Evolutionary conservation across 2,329 filamentous ascomycete species (phyloP).

Genomic region (Cladophialophora chaetospira): DNA sequence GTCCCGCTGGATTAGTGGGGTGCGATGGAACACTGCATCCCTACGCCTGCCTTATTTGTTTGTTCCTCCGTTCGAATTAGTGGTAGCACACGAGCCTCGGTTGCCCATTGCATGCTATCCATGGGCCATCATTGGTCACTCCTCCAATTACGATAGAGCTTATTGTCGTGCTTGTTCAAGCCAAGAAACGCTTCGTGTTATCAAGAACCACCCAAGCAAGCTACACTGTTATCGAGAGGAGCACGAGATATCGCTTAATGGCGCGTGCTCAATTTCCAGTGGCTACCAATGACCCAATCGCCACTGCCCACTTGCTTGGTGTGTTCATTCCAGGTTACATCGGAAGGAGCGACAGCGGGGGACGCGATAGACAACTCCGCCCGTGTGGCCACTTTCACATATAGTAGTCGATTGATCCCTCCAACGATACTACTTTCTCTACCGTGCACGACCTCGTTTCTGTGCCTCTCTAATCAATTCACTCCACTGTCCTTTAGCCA

Average conservation of each 20-base stretch:
- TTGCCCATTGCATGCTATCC: background rate
- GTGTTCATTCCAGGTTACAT: slow-evolving; percentile 24
- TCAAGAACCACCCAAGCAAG: slow-evolving; percentile 9
- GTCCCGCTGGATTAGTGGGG: background rate
- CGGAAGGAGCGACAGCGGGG: slow-evolving; percentile 12
- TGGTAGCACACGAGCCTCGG: slow-evolving; percentile 11
- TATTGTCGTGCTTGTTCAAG: slow-evolving; percentile 15
- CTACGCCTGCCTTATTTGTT: slow-evolving; percentile 4
- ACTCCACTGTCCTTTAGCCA: slow-evolving; percentile 16
- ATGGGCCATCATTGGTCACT: slow-evolving; percentile 9
- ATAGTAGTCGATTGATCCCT: slow-evolving; percentile 8
- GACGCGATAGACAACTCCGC: slow-evolving; percentile 4
- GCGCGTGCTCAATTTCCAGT: slow-evolving; percentile 15
- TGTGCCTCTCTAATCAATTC: slow-evolving; percentile 9
- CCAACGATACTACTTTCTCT: slow-evolving; percentile 13
- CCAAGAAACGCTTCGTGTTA: slow-evolving; percentile 10
- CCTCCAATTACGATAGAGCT: slow-evolving; percentile 16
- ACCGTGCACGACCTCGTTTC: slow-evolving; percentile 12
- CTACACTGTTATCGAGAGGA: slow-evolving; percentile 11
- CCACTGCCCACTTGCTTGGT: slow-evolving; percentile 6
- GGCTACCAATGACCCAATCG: slow-evolving; percentile 12
- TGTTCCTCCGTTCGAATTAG: slow-evolving; percentile 4
- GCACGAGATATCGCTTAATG: slow-evolving; percentile 23
- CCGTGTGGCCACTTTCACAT: slow-evolving; percentile 11
- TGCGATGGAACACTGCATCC: slow-evolving; percentile 22